Evolutionary conservation across 2,329 filamentous ascomycete species (phyloP).

Genomic region (Verticillium tricorpus): DNA sequence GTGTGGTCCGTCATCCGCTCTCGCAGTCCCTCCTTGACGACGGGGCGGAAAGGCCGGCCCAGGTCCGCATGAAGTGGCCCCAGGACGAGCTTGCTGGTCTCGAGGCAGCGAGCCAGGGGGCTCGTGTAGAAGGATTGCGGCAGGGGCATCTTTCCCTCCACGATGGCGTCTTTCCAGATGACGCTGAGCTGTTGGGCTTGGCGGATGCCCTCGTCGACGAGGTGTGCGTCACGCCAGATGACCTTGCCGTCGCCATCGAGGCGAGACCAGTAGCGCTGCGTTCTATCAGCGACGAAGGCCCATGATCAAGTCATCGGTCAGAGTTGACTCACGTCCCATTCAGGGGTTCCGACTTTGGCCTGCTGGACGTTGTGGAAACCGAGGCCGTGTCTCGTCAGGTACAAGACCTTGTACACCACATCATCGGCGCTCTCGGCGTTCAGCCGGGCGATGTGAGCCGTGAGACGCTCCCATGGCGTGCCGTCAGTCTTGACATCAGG

Average conservation of each 20-base stretch:
- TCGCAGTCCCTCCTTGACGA: slow-evolving; percentile 54
- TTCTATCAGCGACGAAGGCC: background rate
- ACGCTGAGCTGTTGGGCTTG: slow-evolving; percentile 47
- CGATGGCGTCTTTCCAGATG: slow-evolving; percentile 46
- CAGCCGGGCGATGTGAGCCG: slow-evolving; percentile 39
- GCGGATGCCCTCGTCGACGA: slow-evolving; percentile 46
- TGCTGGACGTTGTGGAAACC: slow-evolving; percentile 46
- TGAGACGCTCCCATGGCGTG: slow-evolving; percentile 50
- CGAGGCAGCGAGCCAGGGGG: slow-evolving; percentile 53
- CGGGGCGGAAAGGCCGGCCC: slow-evolving; percentile 39
- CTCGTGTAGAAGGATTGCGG: slow-evolving; percentile 53
- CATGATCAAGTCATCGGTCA: background rate
- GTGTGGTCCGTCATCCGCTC: slow-evolving; percentile 59
- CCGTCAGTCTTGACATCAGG: slow-evolving; percentile 14
- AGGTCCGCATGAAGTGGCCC: slow-evolving; percentile 28
- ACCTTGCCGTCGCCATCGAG: slow-evolving; percentile 31
- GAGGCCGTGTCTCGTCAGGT: slow-evolving; percentile 53
- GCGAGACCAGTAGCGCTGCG: slow-evolving; percentile 29
- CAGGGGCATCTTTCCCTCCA: slow-evolving; percentile 41
- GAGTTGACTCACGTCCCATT: slow-evolving; percentile 43
- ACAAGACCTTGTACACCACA: slow-evolving; percentile 50
- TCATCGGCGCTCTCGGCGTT: slow-evolving; percentile 34
- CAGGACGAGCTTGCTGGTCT: slow-evolving; percentile 51
- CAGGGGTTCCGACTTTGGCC: slow-evolving; percentile 49
- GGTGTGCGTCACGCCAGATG: slow-evolving; percentile 38